A percentile compares a stretch with the other conserved stretches of the same genome.
Conservation (phyloP, 179 eudicot species). For the Camellia oleifera region DNA sequence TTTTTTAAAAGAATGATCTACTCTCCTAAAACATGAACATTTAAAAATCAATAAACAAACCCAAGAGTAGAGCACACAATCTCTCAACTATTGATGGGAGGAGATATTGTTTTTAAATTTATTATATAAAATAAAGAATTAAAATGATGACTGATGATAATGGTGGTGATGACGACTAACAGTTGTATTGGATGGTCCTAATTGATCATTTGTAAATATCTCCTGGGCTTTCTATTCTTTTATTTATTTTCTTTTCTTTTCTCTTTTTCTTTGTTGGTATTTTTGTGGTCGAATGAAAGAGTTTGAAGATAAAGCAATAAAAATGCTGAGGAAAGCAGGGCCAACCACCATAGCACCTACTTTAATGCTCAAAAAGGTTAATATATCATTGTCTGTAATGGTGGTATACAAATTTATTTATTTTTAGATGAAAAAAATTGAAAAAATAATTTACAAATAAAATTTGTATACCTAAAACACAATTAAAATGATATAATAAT, state of each 20-base stretch:
- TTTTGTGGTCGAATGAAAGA: conserved; percentile 32
- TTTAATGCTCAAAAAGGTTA: conserved; percentile 25
- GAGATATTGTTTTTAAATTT: not conserved
- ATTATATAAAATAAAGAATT: too few relatives aligned
- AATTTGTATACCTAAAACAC: too few relatives aligned
- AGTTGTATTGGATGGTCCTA: conserved; percentile 15
- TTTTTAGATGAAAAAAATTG: too few relatives aligned
- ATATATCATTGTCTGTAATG: not conserved
- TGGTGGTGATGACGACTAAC: not conserved
- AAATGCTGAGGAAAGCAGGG: conserved; percentile 26
- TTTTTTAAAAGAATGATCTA: too few relatives aligned
- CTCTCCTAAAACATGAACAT: too few relatives aligned
- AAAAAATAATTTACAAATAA: too few relatives aligned
- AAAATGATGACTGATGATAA: not conserved
- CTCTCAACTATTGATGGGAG: too few relatives aligned
- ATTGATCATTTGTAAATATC: conserved; percentile 26
- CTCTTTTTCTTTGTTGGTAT: conserved; percentile 1
- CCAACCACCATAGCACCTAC: conserved; percentile 36
- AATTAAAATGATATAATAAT: too few relatives aligned
- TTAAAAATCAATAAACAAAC: too few relatives aligned
- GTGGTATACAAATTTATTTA: too few relatives aligned
- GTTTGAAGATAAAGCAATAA: conserved; percentile 42
- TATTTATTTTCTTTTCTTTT: not conserved
- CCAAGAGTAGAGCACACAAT: too few relatives aligned
- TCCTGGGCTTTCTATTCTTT: conserved; percentile 14